Conservation (phyloP, 2,329 filamentous ascomycete species). For the Fusarium denticulatum region DNA sequence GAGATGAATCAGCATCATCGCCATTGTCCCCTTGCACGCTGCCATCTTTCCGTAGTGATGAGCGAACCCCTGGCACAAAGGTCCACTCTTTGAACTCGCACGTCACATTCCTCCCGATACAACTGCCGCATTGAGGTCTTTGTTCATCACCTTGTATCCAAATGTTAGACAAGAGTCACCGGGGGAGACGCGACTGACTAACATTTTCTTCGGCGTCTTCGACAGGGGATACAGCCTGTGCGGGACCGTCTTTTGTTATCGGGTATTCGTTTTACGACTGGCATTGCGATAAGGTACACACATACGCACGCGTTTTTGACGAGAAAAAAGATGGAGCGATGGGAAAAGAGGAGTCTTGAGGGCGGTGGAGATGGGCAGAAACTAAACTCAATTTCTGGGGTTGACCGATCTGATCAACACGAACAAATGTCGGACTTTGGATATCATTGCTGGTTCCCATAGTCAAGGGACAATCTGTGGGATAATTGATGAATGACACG, state of each 20-base stretch:
- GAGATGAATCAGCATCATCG: neutral
- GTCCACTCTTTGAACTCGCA: constrained; percentile 34
- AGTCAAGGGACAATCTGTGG: accelerated
- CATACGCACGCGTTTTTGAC: neutral
- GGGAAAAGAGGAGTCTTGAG: constrained; percentile 14
- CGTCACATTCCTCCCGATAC: constrained; percentile 20
- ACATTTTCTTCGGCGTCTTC: constrained; percentile 33
- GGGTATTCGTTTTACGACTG: constrained; percentile 26
- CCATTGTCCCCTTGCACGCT: neutral
- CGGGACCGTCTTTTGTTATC: constrained; percentile 25
- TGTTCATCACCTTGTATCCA: constrained; percentile 16
- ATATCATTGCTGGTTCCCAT: neutral
- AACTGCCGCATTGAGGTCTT: constrained; percentile 26
- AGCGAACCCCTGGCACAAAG: constrained; percentile 17
- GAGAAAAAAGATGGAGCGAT: neutral
- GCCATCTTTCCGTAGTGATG: neutral
- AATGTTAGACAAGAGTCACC: neutral
- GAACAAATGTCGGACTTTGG: neutral
- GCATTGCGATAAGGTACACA: constrained; percentile 13
- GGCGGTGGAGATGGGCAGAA: constrained; percentile 1
- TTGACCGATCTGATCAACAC: neutral
- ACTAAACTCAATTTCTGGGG: neutral
- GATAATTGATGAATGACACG: too few relatives aligned
- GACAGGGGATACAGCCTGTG: constrained; percentile 27
- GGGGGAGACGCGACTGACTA: neutral